phyloP scores from a whole-genome alignment of 2,329 filamentous ascomycete species.

The Aspergillus fumigatus region DNA sequence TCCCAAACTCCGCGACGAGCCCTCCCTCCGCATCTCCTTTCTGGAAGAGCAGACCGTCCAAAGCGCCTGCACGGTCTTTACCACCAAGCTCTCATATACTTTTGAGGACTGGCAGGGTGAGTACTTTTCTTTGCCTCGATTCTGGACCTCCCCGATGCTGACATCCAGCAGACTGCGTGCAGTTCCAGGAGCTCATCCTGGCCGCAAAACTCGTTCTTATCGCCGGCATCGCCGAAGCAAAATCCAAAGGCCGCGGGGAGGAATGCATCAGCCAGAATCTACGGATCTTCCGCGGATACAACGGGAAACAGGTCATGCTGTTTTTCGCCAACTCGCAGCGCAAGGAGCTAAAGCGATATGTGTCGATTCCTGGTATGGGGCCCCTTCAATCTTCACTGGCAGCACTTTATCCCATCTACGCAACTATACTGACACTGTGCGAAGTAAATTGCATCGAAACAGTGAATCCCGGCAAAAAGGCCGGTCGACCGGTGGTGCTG shows the following conservation, averaged over 20 bases:
- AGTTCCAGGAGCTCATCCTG: constrained; percentile 39
- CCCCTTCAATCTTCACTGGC: too few species aligned
- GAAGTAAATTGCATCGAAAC: constrained; percentile 37
- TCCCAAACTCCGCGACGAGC: constrained; percentile 31
- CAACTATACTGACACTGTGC: not conserved
- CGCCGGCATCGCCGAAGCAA: constrained; percentile 40
- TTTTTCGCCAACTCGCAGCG: constrained; percentile 43
- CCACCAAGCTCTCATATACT: constrained; percentile 39
- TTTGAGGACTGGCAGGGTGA: constrained; percentile 40
- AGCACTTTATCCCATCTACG: too few species aligned
- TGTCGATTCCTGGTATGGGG: constrained; percentile 38
- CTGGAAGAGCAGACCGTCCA: constrained; percentile 43
- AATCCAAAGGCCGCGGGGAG: constrained; percentile 41
- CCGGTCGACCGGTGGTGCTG: constrained; percentile 33
- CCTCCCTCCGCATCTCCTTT: constrained; percentile 37
- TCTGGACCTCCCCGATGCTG: constrained; percentile 2
- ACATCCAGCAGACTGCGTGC: constrained; percentile 31
- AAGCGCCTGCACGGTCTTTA: constrained; percentile 34
- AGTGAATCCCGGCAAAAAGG: constrained; percentile 37
- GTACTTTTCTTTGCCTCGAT: not conserved
- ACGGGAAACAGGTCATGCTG: constrained; percentile 33
- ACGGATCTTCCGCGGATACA: constrained; percentile 33
- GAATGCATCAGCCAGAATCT: constrained; percentile 44
- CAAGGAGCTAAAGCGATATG: constrained; percentile 37
- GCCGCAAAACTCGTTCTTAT: constrained; percentile 37